Percentiles rank a stretch among this genome's conserved stretches.
phyloP scores from a whole-genome alignment of 305 asterid genomes.

The Rubia occidens region DNA sequence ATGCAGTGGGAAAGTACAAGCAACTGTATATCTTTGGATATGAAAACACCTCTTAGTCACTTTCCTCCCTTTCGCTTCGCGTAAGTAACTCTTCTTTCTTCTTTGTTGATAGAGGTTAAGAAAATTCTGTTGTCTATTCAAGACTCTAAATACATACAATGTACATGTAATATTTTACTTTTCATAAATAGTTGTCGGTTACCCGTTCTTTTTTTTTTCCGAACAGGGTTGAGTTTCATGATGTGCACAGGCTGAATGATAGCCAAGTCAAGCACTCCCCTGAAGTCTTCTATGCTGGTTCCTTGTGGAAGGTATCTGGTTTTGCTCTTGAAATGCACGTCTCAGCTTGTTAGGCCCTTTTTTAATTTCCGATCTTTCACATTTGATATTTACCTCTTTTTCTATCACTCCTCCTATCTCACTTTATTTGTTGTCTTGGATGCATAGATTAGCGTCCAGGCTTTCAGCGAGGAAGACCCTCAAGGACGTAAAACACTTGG shows the following conservation, averaged over 20 bases:
- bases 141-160: background rate
- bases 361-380: slow-evolving; percentile 8
- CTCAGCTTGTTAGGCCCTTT: background rate
- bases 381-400: slow-evolving; percentile 15
- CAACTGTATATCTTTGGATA: slow-evolving; percentile 76
- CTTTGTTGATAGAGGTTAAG: slow-evolving; percentile 12
- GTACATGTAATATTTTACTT: background rate
- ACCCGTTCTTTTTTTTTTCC: background rate
- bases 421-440: slow-evolving; percentile 24
- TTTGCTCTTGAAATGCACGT: background rate
- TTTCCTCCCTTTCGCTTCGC: slow-evolving; percentile 96
- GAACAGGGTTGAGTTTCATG: slow-evolving; percentile 84
- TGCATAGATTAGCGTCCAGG: slow-evolving; percentile 82
- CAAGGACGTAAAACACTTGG: slow-evolving; percentile 99
- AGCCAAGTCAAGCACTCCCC: slow-evolving; percentile 94
- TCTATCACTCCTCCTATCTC: background rate
- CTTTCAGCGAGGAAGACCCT: slow-evolving; percentile 92
- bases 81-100: slow-evolving; percentile 47
- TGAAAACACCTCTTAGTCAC: slow-evolving; percentile 87
- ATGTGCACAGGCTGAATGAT: slow-evolving; percentile 78
- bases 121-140: background rate
- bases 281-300: slow-evolving; percentile 92
- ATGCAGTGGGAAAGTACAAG: slow-evolving; percentile 67
- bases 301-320: slow-evolving; percentile 78
- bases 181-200: background rate